phyloP scores from a whole-genome alignment of 352 stramenopile genomes.

The Albugo laibachii region DNA sequence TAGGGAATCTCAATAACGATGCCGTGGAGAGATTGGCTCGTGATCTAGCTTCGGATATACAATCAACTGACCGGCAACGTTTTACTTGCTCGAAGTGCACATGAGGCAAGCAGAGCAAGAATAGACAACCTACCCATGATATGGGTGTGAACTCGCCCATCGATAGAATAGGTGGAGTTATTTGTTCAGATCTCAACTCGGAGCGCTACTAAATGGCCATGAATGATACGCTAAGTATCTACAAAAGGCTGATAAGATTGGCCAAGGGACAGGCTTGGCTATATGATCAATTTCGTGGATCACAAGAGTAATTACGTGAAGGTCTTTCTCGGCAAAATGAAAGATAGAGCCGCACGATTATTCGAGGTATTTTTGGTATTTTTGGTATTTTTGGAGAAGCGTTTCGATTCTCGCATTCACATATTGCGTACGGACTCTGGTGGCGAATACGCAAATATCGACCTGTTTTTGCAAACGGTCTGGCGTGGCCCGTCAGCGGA shows the following conservation, averaged over 20 bases:
- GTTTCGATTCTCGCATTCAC: too few species aligned
- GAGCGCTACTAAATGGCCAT: too few species aligned
- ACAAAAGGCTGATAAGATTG: too few species aligned
- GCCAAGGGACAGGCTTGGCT: background rate
- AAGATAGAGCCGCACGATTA: background rate
- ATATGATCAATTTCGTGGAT: background rate
- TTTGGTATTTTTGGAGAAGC: too few species aligned
- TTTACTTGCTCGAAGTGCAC: slow-evolving; percentile 5
- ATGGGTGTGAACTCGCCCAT: background rate
- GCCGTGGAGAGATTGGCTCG: slow-evolving; percentile 3
- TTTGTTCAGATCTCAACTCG: background rate
- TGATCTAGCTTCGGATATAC: background rate
- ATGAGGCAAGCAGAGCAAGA: slow-evolving; percentile 3
- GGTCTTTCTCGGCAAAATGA: background rate
- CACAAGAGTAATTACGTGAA: background rate
- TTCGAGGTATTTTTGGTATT: background rate
- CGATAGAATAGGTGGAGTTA: background rate
- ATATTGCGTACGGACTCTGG: too few species aligned
- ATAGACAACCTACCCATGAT: background rate
- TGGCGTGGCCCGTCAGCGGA: too few species aligned
- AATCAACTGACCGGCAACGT: slow-evolving; percentile 1
- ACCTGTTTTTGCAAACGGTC: too few species aligned
- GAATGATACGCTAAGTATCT: too few species aligned
- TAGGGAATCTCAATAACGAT: slow-evolving; percentile 4
- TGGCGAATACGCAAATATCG: too few species aligned